These are phyloP conservation scores for Lippia alba DNA, from an alignment of 305 asterid genomes.

Conservation along the genomic window DNA sequence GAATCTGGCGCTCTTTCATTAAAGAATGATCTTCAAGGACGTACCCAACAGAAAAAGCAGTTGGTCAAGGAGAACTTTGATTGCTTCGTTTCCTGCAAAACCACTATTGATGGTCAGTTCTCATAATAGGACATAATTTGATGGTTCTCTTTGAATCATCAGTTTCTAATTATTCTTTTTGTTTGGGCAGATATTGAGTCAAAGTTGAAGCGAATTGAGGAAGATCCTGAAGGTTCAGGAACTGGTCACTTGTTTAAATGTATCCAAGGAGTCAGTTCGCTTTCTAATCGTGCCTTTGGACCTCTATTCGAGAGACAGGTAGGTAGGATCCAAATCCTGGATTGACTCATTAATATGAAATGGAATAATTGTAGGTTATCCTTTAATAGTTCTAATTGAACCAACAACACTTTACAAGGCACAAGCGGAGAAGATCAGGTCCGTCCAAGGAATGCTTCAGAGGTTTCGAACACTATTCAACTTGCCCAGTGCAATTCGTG, in stretches of 20 bases:
- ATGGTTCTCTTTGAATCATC: conserved; percentile 14
- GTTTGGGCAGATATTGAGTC: conserved; percentile 81
- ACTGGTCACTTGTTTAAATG: conserved; percentile 77
- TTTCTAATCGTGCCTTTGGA: conserved; percentile 93
- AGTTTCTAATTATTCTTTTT: conserved; percentile 39
- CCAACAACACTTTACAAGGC: conserved; percentile 55
- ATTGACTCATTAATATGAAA: conserved; percentile 28
- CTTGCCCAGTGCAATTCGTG: conserved; percentile 97
- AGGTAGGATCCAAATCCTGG: conserved; percentile 41
- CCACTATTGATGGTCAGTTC: conserved; percentile 94
- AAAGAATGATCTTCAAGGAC: conserved; percentile 88
- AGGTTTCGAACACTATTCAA: conserved; percentile 98
- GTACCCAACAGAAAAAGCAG: conserved; percentile 96
- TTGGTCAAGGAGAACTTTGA: conserved; percentile 99
- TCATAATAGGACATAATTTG: conserved; percentile 10
- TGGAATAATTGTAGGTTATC: conserved; percentile 27
- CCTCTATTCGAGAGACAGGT: conserved; percentile 99
- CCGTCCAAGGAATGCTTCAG: conserved; percentile 99
- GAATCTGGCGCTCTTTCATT: conserved; percentile 92
- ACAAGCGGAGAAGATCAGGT: conserved; percentile 97
- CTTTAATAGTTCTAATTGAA: conserved; percentile 32
- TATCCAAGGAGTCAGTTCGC: conserved; percentile 84
- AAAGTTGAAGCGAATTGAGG: conserved; percentile 94
- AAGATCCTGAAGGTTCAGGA: conserved; percentile 99
- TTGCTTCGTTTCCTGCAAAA: conserved; percentile 99